Evolutionary conservation across 2,329 filamentous ascomycete species (phyloP), one percentile per base, ranked within the genome.

Genomic region (Niveomyces coronatus): DNA sequence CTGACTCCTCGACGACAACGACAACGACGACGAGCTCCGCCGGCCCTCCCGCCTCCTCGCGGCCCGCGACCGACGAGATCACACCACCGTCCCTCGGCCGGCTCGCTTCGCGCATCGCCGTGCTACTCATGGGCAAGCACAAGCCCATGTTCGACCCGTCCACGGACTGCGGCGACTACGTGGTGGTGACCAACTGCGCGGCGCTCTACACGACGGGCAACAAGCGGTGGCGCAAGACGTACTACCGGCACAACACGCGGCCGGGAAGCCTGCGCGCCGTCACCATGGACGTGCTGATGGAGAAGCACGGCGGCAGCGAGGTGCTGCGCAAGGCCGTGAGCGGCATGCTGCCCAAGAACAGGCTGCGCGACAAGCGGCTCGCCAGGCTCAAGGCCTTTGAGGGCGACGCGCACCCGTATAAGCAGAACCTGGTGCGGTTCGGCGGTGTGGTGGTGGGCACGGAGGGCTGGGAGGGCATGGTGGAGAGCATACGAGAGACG

Each of bases 101-200:
- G 29, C 73, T 95, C 36, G 89, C 89, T 44, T 86, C 82, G 37
- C 79, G 82, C 46, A 94, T 95, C 60, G 89, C 88, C 45, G 70
- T 81, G 38, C 71, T 85, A 44, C 77, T 95, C 37, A 95, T 96
- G 88, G 91, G 91, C 65, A 98, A 98, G 71, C 83, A 98, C 74
- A 98, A 98, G 67, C 91, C 91, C 16, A 94, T 91, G 61, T 98
- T 79, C 67, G 85, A 96, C 64, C 91, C 91, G 2, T 94, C 87
- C 16, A 95, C 88, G 44, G 91, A 98, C 71, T 96, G 91, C 71
- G 91, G 91, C 51, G 91, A 98, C 76, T 98, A 98, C 62, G 88
- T 98, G 10, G 89, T 98, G 1, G 88, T 91, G 36, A 85, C 85
- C 26, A 81, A 87, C 60, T 96, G 91, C 68, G 75, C 82, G 28